These are phyloP conservation scores for Colletotrichum tofieldiae DNA, from an alignment of 2,329 filamentous ascomycete species.

Conservation along the genomic window DNA sequence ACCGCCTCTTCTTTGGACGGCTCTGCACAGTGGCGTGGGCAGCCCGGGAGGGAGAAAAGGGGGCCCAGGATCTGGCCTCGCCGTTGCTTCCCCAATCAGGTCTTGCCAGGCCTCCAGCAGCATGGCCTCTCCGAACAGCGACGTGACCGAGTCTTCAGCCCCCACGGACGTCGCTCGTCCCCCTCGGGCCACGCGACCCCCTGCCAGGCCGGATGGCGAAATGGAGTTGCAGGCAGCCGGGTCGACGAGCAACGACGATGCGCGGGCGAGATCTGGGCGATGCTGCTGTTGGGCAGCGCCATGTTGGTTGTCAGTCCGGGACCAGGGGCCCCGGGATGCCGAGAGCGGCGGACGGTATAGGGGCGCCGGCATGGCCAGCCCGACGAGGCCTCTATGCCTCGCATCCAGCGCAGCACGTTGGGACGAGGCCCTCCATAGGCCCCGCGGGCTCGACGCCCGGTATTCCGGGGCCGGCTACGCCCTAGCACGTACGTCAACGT, in stretches of 20 bases:
- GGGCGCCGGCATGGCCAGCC: background rate
- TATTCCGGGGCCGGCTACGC: background rate
- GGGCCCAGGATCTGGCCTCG: background rate
- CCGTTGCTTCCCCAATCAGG: background rate
- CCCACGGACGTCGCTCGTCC: slow-evolving; percentile 3
- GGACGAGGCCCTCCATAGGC: slow-evolving; percentile 21
- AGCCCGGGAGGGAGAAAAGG: background rate
- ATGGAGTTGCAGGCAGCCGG: slow-evolving; percentile 29
- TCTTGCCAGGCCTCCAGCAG: background rate
- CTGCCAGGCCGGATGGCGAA: slow-evolving; percentile 2
- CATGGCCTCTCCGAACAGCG: background rate
- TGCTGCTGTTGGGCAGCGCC: background rate
- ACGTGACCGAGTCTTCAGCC: background rate
- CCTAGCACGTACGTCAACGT: background rate
- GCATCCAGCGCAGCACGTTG: slow-evolving; percentile 1
- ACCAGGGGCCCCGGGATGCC: background rate
- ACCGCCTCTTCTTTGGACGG: background rate
- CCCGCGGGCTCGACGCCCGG: slow-evolving; percentile 1
- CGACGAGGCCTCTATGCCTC: background rate
- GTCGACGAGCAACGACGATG: slow-evolving; percentile 19
- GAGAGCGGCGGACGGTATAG: slow-evolving; percentile 16
- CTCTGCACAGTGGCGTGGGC: background rate
- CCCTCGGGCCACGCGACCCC: background rate
- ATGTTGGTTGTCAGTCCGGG: background rate
- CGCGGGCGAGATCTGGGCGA: slow-evolving; percentile 11